A percentile compares a stretch with the other conserved stretches of the same genome.
Conservation (phyloP, 2,329 filamentous ascomycete species). For the Alternaria hordeiaustralica region DNA sequence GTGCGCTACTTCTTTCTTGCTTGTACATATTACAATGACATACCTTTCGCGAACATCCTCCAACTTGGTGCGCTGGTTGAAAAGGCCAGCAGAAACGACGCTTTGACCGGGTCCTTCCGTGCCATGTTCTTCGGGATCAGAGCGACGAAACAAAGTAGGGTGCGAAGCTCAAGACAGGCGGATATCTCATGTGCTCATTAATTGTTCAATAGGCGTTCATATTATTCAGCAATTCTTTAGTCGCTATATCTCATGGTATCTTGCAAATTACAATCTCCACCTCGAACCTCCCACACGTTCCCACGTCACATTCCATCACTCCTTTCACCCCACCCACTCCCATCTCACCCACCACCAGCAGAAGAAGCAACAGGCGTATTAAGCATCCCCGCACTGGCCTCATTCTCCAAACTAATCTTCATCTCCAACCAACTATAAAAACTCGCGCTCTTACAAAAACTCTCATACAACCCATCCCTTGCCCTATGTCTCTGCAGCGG, state of each 20-base stretch:
- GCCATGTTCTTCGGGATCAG: too few relatives aligned
- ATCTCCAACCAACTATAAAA: constrained; percentile 53
- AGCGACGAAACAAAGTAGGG: too few relatives aligned
- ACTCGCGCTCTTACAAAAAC: constrained; percentile 48
- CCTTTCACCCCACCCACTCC: background rate
- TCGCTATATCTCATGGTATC: background rate
- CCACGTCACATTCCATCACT: too few relatives aligned
- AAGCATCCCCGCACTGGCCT: constrained; percentile 48
- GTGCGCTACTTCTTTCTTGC: background rate
- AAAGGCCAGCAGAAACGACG: too few relatives aligned
- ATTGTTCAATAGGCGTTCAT: background rate
- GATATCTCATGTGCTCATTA: too few relatives aligned
- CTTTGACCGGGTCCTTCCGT: too few relatives aligned
- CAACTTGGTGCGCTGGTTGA: too few relatives aligned
- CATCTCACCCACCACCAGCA: background rate
- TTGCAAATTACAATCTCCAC: background rate
- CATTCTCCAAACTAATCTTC: constrained; percentile 50
- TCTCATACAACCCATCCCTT: constrained; percentile 46
- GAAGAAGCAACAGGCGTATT: background rate
- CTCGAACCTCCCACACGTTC: background rate
- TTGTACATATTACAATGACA: background rate
- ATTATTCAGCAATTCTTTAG: background rate
- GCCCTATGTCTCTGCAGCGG: constrained; percentile 48
- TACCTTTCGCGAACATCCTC: background rate
- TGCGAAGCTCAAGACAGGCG: too few relatives aligned